Conservation (phyloP, 768 basidiomycete species). For the Chiua virens region DNA sequence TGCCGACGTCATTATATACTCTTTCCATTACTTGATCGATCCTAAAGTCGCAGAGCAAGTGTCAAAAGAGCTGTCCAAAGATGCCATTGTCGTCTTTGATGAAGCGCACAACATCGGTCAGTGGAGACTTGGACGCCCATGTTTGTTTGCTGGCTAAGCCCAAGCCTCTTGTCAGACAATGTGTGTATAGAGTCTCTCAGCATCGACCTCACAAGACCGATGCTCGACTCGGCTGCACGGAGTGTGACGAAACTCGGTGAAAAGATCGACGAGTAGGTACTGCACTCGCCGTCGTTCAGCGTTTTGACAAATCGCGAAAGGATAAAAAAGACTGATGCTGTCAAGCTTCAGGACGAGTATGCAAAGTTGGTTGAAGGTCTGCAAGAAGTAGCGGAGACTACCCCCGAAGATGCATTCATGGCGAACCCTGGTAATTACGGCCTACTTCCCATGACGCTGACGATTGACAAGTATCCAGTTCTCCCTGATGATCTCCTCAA, state of each 20-base stretch:
- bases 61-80: conserved; percentile 95
- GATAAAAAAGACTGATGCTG: conserved; percentile 91
- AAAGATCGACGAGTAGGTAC: conserved; percentile 88
- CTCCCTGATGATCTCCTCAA: conserved; percentile 92
- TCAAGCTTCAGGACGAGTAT: conserved; percentile 95
- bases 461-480: conserved; percentile 44
- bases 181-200: conserved; percentile 98
- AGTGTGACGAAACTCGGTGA: conserved; percentile 85
- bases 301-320: conserved; percentile 41
- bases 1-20: conserved; percentile 96
- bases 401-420: conserved; percentile 81
- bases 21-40: conserved; percentile 97
- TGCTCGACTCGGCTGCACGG: conserved; percentile 92
- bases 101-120: conserved; percentile 98
- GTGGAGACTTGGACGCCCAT: conserved; percentile 13
- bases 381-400: conserved; percentile 64
- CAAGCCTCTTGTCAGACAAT: conserved; percentile 59
- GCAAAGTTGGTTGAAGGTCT: conserved; percentile 92
- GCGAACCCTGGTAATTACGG: conserved; percentile 74
- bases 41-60: conserved; percentile 99
- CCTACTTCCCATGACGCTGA: not conserved
- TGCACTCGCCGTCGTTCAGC: not conserved
- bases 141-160: conserved; percentile 1
- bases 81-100: conserved; percentile 98
- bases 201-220: conserved; percentile 94